Percentiles rank a stretch among this genome's conserved stretches.
Evolutionary conservation across 108 stramenopile genomes (phyloP).

Genomic region (Epipyxis sp.): DNA sequence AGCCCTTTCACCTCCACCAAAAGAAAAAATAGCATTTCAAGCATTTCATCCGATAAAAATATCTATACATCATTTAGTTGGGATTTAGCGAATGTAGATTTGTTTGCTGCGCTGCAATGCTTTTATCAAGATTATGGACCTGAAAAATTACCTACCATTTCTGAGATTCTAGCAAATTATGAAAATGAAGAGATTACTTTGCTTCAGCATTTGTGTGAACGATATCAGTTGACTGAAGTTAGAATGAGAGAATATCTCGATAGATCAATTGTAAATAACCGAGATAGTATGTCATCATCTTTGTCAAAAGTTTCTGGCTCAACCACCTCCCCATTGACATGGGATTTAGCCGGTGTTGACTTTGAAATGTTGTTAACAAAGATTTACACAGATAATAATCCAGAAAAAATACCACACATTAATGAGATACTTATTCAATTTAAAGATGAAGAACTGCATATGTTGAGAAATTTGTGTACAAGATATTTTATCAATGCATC

Average conservation of each 20-base stretch:
- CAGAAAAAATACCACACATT: no score
- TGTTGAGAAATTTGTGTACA: no score
- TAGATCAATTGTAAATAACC: no score
- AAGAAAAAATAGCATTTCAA: no score
- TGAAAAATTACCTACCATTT: not conserved
- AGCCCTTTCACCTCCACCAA: no score
- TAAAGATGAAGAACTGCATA: no score
- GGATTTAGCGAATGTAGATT: not conserved
- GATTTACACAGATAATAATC: not conserved
- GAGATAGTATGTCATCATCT: no score
- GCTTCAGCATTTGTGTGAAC: not conserved
- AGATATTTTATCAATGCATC: no score
- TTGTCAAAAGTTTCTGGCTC: no score
- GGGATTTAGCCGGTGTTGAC: not conserved
- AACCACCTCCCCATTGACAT: no score
- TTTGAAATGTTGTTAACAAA: not conserved
- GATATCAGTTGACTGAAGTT: not conserved
- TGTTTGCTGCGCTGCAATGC: not conserved
- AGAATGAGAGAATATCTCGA: not conserved
- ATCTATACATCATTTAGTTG: not conserved
- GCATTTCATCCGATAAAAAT: no score
- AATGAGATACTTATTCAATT: no score
- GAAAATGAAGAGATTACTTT: not conserved
- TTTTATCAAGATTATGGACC: slow-evolving; percentile 1
- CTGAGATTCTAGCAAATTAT: not conserved